A percentile compares a stretch with the other conserved stretches of the same genome.
Conservation (phyloP, 2,329 filamentous ascomycete genomes). For the Rhinocladiella similis region DNA sequence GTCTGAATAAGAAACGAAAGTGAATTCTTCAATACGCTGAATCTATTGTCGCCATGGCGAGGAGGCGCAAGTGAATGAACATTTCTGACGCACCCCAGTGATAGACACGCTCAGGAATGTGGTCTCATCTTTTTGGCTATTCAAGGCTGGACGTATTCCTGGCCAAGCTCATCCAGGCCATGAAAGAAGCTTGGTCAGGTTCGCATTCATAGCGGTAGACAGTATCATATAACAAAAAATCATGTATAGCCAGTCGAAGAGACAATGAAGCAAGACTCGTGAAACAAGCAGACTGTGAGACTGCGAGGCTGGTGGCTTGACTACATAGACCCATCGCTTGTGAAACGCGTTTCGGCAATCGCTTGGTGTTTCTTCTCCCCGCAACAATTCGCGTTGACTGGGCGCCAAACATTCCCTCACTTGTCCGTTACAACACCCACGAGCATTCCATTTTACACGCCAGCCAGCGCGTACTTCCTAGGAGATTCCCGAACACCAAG, state of each 20-base stretch:
- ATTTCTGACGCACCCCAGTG: neutral
- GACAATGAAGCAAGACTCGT: neutral
- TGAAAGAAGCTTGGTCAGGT: neutral
- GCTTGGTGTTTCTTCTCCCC: slow-evolving; percentile 1
- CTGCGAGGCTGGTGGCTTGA: neutral
- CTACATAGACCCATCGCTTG: neutral
- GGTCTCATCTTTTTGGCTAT: neutral
- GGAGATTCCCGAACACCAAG: neutral
- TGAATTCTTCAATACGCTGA: neutral
- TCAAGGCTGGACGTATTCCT: no score
- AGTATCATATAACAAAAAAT: no score
- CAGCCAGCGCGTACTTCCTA: neutral
- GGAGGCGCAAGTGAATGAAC: neutral
- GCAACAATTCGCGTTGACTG: slow-evolving; percentile 12
- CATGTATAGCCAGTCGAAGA: neutral
- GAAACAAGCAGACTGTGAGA: slow-evolving; percentile 1
- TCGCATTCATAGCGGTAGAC: no score
- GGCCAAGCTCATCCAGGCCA: neutral
- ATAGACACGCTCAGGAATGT: neutral
- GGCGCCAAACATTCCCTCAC: slow-evolving; percentile 8
- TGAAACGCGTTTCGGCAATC: slow-evolving; percentile 14
- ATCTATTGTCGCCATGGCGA: neutral
- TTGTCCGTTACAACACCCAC: slow-evolving; percentile 5
- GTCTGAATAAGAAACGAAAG: neutral
- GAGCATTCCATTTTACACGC: slow-evolving; percentile 1